Evolutionary conservation across 495 filamentous ascomycete genomes (phyloP).

Genomic region (Penicillium waksmanii): DNA sequence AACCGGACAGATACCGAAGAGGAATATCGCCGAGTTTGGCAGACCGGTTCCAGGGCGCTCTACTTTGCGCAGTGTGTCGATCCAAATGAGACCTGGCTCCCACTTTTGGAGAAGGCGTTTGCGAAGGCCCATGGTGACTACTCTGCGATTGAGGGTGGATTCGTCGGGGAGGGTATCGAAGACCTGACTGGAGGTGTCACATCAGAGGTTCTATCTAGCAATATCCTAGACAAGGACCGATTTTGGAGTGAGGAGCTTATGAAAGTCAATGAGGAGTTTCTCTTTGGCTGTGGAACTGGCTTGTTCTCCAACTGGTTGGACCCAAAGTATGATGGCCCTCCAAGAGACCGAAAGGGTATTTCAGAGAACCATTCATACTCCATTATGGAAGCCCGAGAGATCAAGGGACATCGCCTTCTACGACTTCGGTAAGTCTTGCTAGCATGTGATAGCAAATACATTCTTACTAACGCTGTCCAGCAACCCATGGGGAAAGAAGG

Average conservation of each 20-base stretch:
- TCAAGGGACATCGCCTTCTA: slow-evolving; percentile 73
- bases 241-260: slow-evolving; percentile 89
- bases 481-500: slow-evolving; percentile 87
- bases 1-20: slow-evolving; percentile 75
- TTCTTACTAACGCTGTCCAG: slow-evolving; percentile 29
- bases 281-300: slow-evolving; percentile 83
- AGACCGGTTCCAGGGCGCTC: slow-evolving; percentile 75
- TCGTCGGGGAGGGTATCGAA: slow-evolving; percentile 85
- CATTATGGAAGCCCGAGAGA: slow-evolving; percentile 79
- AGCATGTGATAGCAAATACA: background rate
- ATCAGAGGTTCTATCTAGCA: slow-evolving; percentile 74
- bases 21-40: slow-evolving; percentile 74
- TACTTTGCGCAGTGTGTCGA: slow-evolving; percentile 87
- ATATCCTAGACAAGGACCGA: slow-evolving; percentile 83
- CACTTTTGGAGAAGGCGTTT: slow-evolving; percentile 92
- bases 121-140: slow-evolving; percentile 94
- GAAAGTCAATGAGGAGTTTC: slow-evolving; percentile 82
- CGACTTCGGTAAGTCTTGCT: slow-evolving; percentile 57
- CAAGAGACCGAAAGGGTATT: slow-evolving; percentile 69
- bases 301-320: slow-evolving; percentile 61
- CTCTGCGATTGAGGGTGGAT: slow-evolving; percentile 81
- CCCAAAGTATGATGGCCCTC: slow-evolving; percentile 39
- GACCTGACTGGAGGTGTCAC: slow-evolving; percentile 93
- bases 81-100: slow-evolving; percentile 92
- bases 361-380: slow-evolving; percentile 86